Percentiles rank a stretch among this genome's conserved stretches.
Conservation (phyloP, 768 basidiomycete genomes). For the Boletus eberwhitei region DNA sequence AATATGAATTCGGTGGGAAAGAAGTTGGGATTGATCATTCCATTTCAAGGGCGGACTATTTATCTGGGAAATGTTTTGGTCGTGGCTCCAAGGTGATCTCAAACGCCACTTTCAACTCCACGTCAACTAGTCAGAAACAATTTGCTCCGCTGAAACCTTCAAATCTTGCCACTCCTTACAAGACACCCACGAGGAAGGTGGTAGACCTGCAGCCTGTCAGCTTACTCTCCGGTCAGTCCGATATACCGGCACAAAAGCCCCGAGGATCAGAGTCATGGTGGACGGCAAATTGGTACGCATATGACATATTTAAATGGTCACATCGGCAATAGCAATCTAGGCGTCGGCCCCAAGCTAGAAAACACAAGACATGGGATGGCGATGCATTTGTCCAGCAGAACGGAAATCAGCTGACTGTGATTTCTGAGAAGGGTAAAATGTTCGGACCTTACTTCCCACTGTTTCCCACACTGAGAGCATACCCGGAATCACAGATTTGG, state of each 20-base stretch:
- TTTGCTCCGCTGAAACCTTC: slow-evolving; percentile 31
- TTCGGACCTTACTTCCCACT: slow-evolving; percentile 27
- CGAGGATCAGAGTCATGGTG: slow-evolving; percentile 42
- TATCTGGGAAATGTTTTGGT: slow-evolving; percentile 66
- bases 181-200: slow-evolving; percentile 27
- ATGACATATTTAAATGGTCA: not conserved
- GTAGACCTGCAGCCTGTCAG: slow-evolving; percentile 42
- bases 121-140: slow-evolving; percentile 31
- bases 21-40: slow-evolving; percentile 64
- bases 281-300: slow-evolving; percentile 65
- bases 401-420: slow-evolving; percentile 52
- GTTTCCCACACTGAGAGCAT: slow-evolving; percentile 5
- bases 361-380: slow-evolving; percentile 87
- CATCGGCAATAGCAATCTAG: slow-evolving; percentile 34
- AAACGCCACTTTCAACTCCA: slow-evolving; percentile 18
- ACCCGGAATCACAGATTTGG: slow-evolving; percentile 48
- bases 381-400: slow-evolving; percentile 59
- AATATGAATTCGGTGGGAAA: slow-evolving; percentile 47
- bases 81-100: slow-evolving; percentile 22
- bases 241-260: slow-evolving; percentile 2
- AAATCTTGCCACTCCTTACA: slow-evolving; percentile 20
- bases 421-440: slow-evolving; percentile 72
- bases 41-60: slow-evolving; percentile 52
- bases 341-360: slow-evolving; percentile 69
- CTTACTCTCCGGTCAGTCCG: slow-evolving; percentile 26